Percentiles rank a stretch among this genome's conserved stretches.
Conservation (phyloP, 164 flowering plant species). For the Euptelea pleiosperma region DNA sequence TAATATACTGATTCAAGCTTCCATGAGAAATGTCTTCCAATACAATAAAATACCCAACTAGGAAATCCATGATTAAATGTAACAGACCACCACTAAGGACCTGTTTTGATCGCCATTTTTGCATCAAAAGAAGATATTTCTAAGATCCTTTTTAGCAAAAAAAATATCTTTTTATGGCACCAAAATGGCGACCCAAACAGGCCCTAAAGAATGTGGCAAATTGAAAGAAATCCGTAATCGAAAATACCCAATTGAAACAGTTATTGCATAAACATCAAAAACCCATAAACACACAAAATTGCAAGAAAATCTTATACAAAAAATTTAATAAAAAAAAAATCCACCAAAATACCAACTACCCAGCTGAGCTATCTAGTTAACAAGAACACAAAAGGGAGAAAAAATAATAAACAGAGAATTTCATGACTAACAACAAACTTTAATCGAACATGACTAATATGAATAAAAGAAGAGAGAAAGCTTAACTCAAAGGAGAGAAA, state of each 20-base stretch:
- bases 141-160: background rate
- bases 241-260: background rate
- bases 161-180: no score
- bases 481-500: background rate
- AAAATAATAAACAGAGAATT: background rate
- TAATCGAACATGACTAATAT: background rate
- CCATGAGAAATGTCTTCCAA: no score
- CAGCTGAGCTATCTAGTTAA: no score
- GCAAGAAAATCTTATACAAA: background rate
- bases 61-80: background rate
- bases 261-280: no score
- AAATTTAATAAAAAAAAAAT: background rate
- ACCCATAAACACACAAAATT: no score
- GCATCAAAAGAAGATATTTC: background rate
- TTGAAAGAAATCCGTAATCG: background rate
- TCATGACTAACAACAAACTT: background rate
- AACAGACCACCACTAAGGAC: background rate
- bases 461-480: background rate
- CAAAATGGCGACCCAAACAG: no score
- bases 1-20: no score
- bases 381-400: background rate
- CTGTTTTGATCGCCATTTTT: background rate
- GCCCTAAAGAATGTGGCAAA: no score
- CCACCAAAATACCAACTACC: no score
- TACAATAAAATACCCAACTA: background rate